phyloP scores from a whole-genome alignment of 2,329 filamentous ascomycete species.

The Xylariaceae sp. region DNA sequence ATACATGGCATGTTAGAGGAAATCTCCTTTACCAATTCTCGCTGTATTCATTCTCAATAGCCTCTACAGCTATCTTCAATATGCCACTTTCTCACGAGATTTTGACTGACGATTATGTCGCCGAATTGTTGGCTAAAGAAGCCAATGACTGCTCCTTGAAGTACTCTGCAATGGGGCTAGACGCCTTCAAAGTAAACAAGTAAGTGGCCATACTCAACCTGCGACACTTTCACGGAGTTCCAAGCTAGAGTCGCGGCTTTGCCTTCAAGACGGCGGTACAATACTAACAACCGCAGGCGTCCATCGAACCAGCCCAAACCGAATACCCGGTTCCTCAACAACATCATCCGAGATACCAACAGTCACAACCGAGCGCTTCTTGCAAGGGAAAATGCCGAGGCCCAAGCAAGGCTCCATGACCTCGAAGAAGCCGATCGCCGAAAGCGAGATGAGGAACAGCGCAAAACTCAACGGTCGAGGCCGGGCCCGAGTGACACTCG shows the following conservation, averaged over 20 bases:
- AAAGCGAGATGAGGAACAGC: constrained; percentile 45
- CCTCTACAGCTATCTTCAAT: background rate
- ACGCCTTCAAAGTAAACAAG: constrained; percentile 64
- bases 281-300: constrained; percentile 53
- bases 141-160: constrained; percentile 75
- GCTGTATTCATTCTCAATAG: background rate
- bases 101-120: constrained; percentile 79
- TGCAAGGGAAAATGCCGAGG: constrained; percentile 83
- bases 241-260: background rate
- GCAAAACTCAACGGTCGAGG: constrained; percentile 47
- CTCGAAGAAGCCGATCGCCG: constrained; percentile 59
- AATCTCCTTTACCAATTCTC: background rate
- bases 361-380: constrained; percentile 87
- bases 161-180: constrained; percentile 77
- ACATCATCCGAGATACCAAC: constrained; percentile 88
- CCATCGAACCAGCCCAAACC: constrained; percentile 75
- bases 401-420: constrained; percentile 70
- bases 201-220: constrained; percentile 40
- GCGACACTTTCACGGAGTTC: background rate
- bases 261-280: background rate
- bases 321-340: constrained; percentile 87
- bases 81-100: constrained; percentile 47
- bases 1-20: constrained; percentile 7
- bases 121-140: constrained; percentile 79
- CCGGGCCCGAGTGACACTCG: constrained; percentile 60